Percentiles rank a stretch among this genome's conserved stretches.
Evolutionary conservation across 202 grass and related monocot species (phyloP).

Genomic region (Setaria italica): DNA sequence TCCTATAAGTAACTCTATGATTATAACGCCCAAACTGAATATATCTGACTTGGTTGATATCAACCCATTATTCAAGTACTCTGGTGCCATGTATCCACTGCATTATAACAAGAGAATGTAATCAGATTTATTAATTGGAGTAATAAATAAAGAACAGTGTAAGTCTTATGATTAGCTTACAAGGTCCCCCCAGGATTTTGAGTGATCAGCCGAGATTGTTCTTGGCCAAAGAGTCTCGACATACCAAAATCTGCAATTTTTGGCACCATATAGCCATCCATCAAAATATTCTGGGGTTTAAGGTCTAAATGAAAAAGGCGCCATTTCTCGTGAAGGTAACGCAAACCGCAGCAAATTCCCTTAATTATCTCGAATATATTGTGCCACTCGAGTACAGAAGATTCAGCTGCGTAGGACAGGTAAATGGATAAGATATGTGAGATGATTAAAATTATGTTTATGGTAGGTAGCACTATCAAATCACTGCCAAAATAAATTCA

Average conservation of each 20-base stretch:
- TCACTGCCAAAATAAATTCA: too few relatives aligned
- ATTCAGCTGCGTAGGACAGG: neutral
- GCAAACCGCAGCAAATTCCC: neutral
- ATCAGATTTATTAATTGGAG: neutral
- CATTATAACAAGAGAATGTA: neutral
- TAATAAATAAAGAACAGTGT: neutral
- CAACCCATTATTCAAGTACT: neutral
- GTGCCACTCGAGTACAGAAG: neutral
- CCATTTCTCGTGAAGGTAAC: neutral
- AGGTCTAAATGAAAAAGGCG: neutral
- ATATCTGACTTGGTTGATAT: neutral
- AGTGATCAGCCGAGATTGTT: neutral
- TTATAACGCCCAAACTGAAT: neutral
- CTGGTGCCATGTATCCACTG: neutral
- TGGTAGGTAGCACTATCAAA: too few relatives aligned
- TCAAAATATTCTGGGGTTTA: neutral
- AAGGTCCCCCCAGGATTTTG: fast-evolving
- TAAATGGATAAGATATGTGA: too few relatives aligned
- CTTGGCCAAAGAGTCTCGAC: neutral
- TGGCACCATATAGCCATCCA: neutral
- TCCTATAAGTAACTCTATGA: neutral
- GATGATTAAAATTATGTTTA: too few relatives aligned
- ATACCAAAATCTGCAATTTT: neutral
- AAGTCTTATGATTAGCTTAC: neutral
- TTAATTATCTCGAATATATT: neutral